A percentile compares a stretch with the other conserved stretches of the same genome.
Conservation (phyloP, 2,329 filamentous ascomycete genomes). For the Sporothrix euskadiensis region DNA sequence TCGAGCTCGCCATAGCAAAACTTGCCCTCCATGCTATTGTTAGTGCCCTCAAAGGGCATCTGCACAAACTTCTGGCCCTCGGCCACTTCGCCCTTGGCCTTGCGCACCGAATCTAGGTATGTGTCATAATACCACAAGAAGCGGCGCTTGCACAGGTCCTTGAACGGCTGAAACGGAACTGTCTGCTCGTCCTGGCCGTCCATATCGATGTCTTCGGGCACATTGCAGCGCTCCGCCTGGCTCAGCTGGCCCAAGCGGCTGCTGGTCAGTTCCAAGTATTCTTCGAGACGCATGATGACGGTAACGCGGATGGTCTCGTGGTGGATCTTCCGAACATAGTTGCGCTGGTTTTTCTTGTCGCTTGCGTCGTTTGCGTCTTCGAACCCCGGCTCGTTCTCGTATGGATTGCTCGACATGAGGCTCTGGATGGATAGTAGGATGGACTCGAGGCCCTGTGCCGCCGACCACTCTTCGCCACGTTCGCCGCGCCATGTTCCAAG, state of each 20-base stretch:
- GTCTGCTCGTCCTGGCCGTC: conserved; percentile 52
- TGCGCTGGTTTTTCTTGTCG: conserved; percentile 72
- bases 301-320: conserved; percentile 88
- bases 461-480: conserved; percentile 91
- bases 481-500: conserved; percentile 91
- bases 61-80: conserved; percentile 66
- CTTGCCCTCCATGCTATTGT: conserved; percentile 81
- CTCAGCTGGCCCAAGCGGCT: background rate
- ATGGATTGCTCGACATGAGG: conserved; percentile 89
- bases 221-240: conserved; percentile 30
- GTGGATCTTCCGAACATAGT: conserved; percentile 84
- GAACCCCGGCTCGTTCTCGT: conserved; percentile 94
- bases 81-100: conserved; percentile 63
- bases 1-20: conserved; percentile 80
- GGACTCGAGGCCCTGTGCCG: conserved; percentile 91
- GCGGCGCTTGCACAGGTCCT: conserved; percentile 83
- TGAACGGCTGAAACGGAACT: conserved; percentile 78
- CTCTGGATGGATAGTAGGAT: conserved; percentile 95
- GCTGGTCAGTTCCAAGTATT: conserved; percentile 66
- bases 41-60: conserved; percentile 81
- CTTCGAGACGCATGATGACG: conserved; percentile 81
- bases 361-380: conserved; percentile 68
- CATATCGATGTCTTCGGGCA: conserved; percentile 51
- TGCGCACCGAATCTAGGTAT: conserved; percentile 71
- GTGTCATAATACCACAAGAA: conserved; percentile 96